Evolutionary conservation across 371 early-diverging fungal species (phyloP).

Genomic region (Polyrhizophydium stewartii): DNA sequence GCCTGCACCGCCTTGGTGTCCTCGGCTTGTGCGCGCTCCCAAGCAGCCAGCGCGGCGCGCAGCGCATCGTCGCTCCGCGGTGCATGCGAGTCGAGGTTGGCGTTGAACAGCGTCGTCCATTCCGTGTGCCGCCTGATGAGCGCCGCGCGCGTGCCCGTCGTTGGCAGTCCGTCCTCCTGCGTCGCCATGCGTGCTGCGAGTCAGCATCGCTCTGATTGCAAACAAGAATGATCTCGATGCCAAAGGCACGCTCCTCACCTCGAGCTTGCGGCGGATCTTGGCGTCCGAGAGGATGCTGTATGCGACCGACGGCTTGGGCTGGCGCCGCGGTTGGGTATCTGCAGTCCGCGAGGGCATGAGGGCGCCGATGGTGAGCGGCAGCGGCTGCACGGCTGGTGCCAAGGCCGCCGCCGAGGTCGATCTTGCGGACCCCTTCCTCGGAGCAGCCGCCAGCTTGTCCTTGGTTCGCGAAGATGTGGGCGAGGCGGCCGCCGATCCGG

Average conservation of each 20-base stretch:
- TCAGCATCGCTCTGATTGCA: neutral
- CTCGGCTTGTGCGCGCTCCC: slow-evolving; percentile 15
- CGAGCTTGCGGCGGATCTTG: slow-evolving; percentile 19
- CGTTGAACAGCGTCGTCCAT: slow-evolving; percentile 27
- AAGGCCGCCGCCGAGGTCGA: too few relatives aligned
- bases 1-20: too few relatives aligned
- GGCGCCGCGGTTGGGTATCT: neutral
- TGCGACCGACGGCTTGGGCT: slow-evolving; percentile 18
- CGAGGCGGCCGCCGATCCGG: too few relatives aligned
- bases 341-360: too few relatives aligned
- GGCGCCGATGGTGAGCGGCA: too few relatives aligned
- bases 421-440: too few relatives aligned
- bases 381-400: too few relatives aligned
- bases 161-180: slow-evolving; percentile 22
- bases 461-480: too few relatives aligned
- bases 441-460: too few relatives aligned
- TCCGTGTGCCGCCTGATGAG: slow-evolving; percentile 26
- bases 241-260: slow-evolving; percentile 10
- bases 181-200: neutral
- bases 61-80: slow-evolving; percentile 12
- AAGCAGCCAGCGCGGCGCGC: slow-evolving; percentile 14
- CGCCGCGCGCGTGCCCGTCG: slow-evolving; percentile 19
- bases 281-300: slow-evolving; percentile 14
- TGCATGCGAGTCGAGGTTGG: slow-evolving; percentile 21
- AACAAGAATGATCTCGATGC: neutral